Conservation (phyloP, 2,329 filamentous ascomycete species). For the Mycogone perniciosa region DNA sequence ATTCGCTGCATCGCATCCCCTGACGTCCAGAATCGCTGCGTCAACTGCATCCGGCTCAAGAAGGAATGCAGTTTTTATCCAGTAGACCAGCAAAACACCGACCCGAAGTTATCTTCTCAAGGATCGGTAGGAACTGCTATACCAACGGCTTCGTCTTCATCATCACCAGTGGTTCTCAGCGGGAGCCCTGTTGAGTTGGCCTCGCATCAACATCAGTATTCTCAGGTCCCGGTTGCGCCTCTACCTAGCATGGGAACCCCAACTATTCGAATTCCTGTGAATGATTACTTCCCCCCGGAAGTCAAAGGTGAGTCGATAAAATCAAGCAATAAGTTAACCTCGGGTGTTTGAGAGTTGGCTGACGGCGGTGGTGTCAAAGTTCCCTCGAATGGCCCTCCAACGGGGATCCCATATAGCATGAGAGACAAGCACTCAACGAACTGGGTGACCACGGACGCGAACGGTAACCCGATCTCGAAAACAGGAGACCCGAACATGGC, state of each 20-base stretch:
- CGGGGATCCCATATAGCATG: conserved; percentile 33
- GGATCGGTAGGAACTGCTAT: conserved; percentile 34
- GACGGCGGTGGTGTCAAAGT: conserved; percentile 20
- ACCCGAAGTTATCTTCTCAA: conserved; percentile 37
- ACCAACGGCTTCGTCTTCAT: conserved; percentile 41
- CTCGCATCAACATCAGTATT: conserved; percentile 33
- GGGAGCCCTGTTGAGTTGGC: conserved; percentile 37
- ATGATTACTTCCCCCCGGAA: conserved; percentile 33
- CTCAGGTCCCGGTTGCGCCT: conserved; percentile 37
- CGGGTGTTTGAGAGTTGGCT: background rate
- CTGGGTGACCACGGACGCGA: conserved; percentile 42
- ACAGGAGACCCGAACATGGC: conserved; percentile 35
- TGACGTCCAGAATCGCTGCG: conserved; percentile 73
- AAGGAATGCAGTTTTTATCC: conserved; percentile 92
- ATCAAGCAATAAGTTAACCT: background rate
- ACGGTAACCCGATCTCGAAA: conserved; percentile 34
- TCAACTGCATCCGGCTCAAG: conserved; percentile 88
- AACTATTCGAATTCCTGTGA: conserved; percentile 33
- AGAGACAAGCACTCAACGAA: conserved; percentile 31
- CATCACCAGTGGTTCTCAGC: conserved; percentile 41
- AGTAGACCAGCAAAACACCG: conserved; percentile 67
- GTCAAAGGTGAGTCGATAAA: conserved; percentile 35
- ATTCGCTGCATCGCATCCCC: conserved; percentile 80
- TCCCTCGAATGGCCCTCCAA: conserved; percentile 26
- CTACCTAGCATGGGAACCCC: conserved; percentile 37